Base-by-base conservation (phyloP, 192 early-diverging fungal genomes). In the Umbelopsis sp. region DNA sequence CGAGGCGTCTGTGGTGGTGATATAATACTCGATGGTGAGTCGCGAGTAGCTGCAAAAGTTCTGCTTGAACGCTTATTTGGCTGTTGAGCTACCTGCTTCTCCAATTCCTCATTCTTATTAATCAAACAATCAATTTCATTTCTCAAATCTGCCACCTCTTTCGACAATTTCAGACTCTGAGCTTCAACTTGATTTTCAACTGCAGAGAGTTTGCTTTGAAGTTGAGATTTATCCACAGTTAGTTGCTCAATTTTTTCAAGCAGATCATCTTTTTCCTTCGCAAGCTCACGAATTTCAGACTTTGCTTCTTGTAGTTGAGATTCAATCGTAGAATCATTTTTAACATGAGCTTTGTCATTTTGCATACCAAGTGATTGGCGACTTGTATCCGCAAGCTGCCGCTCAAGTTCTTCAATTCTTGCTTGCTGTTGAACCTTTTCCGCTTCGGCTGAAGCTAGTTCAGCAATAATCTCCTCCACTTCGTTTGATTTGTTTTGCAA, bases 31-130 rank as follows among this genome's bases (percentile, higher is more conserved):
- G 7, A 35, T 25, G 55, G 13, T 7, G 55, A 7, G 30, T 61
- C 55, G 15, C 55, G 55, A 30, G 55, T 61, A 0, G 55, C 55
- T 35, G 55, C 55, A 61, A 61, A 61, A 3, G 55, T 16, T 61
- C 55, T 22, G 4, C 55, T 35, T 11, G 55, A 61, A 50, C 49
- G 6, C 33, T 44, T 68, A 23, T 66, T 68, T 46, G n/a, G 55
- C 13, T 73, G 73, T 45, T 74, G 78, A 44, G 71, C 69, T 52
- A 74, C 67, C 44, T 79, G 73, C 51, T 80, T 75, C 46, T 80
- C 78, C 66, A 80, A 37, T 0, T 65, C 49, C 10, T 80, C 78
- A 47, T 80, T 80, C 10, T 74, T 74, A 9, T 70, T 74, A 6
- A 48, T 70, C 10, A 75, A 44, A 45, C 70, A 72, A 58, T 66